Evolutionary conservation across 805 yeast species (phyloP).

Genomic region (Candida taoyuanica): DNA sequence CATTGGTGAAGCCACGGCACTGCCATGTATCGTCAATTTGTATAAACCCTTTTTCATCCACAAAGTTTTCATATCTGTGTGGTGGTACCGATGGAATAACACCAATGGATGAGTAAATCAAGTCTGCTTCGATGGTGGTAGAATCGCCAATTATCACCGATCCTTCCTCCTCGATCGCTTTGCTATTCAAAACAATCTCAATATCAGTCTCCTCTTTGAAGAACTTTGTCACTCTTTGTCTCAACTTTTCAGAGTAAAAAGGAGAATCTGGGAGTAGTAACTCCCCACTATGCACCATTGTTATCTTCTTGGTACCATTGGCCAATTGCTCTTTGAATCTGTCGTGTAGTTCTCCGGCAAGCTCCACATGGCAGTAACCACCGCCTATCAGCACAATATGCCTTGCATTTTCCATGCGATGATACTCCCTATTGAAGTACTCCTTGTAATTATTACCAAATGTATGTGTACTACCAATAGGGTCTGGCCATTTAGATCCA

Average conservation of each 20-base stretch:
- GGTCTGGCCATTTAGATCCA: slow-evolving; percentile 29
- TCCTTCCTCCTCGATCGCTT: slow-evolving; percentile 3
- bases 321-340: slow-evolving; percentile 17
- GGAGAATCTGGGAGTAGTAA: slow-evolving; percentile 14
- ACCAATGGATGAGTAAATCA: slow-evolving; percentile 18
- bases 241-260: slow-evolving; percentile 11
- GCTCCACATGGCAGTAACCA: slow-evolving; percentile 30
- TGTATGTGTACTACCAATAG: slow-evolving; percentile 18
- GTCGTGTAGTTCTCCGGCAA: slow-evolving; percentile 30
- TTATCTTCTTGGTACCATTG: slow-evolving; percentile 15
- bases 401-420: slow-evolving; percentile 18
- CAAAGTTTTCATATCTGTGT: slow-evolving; percentile 11
- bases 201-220: slow-evolving; percentile 15
- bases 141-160: slow-evolving; percentile 6
- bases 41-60: slow-evolving; percentile 18
- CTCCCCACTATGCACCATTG: slow-evolving; percentile 15
- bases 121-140: slow-evolving; percentile 18
- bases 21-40: slow-evolving; percentile 23
- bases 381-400: slow-evolving; percentile 29
- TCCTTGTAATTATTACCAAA: slow-evolving; percentile 16
- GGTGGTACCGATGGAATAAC: slow-evolving; percentile 23
- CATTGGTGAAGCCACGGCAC: slow-evolving; percentile 12
- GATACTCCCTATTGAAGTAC: slow-evolving; percentile 15
- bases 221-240: slow-evolving; percentile 19
- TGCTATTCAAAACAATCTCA: slow-evolving; percentile 15